These are phyloP conservation scores for Phragmites australis DNA, from an alignment of 176 grass and related monocot species.

Conservation along the genomic window DNA sequence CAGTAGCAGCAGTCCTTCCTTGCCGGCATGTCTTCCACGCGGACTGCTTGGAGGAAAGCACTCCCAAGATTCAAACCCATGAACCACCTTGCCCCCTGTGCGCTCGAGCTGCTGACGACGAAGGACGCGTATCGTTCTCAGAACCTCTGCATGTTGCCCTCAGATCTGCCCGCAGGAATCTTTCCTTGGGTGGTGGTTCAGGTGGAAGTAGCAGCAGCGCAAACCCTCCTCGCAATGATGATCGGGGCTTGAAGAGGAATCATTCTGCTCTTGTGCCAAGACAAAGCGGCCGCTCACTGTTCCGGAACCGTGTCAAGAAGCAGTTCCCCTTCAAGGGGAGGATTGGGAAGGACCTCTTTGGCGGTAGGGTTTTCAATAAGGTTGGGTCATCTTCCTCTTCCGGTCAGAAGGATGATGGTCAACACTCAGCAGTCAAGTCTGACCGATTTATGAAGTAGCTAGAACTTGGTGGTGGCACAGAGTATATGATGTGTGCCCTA, in stretches of 20 bases:
- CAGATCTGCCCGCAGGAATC: slow-evolving; percentile 52
- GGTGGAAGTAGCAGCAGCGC: slow-evolving; percentile 45
- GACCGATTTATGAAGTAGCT: slow-evolving; percentile 42
- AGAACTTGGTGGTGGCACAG: slow-evolving; percentile 17
- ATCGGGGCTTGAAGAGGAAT: slow-evolving; percentile 51
- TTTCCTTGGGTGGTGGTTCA: slow-evolving; percentile 35
- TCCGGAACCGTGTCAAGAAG: slow-evolving; percentile 74
- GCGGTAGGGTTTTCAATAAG: slow-evolving; percentile 64
- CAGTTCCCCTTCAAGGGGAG: slow-evolving; percentile 78
- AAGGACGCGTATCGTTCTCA: slow-evolving; percentile 69
- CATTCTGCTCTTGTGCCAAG: slow-evolving; percentile 33
- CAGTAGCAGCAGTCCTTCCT: slow-evolving; percentile 79
- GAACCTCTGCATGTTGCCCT: slow-evolving; percentile 77
- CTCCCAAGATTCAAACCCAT: slow-evolving; percentile 72
- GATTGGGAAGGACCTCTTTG: slow-evolving; percentile 77
- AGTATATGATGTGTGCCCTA: slow-evolving; percentile 11
- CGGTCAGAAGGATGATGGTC: slow-evolving; percentile 35
- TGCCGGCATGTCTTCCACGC: slow-evolving; percentile 88
- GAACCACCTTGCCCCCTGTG: slow-evolving; percentile 87
- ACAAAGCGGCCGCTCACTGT: slow-evolving; percentile 32
- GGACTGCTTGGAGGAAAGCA: slow-evolving; percentile 88
- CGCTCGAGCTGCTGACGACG: slow-evolving; percentile 34
- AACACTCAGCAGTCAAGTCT: not conserved
- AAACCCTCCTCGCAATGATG: slow-evolving; percentile 44
- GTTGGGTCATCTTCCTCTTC: slow-evolving; percentile 57